These are phyloP conservation scores for Catharanthus roseus DNA, from an alignment of 257 asterid genomes.

Conservation along the genomic window DNA sequence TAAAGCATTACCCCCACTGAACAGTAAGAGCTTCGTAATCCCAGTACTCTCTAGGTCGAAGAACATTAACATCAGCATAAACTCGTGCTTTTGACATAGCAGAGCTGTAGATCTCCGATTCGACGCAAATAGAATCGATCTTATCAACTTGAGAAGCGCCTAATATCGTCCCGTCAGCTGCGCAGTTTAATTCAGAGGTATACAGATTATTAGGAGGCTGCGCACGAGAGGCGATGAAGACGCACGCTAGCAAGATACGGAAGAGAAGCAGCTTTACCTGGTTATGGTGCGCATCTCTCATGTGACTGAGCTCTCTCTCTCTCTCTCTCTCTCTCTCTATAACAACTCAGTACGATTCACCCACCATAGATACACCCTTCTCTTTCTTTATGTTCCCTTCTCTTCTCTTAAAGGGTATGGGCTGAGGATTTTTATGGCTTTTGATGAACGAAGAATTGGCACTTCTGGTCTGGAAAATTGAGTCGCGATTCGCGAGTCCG, in stretches of 20 bases:
- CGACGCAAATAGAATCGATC: constrained; percentile 16
- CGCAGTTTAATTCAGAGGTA: constrained; percentile 3
- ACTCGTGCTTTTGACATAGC: constrained; percentile 65
- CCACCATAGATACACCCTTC: neutral
- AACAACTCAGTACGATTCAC: neutral
- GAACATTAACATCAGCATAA: constrained; percentile 55
- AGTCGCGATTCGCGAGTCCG: neutral
- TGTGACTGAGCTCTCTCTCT: constrained; percentile 10
- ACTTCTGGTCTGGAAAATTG: neutral
- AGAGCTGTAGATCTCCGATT: constrained; percentile 41
- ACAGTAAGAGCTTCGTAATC: constrained; percentile 65
- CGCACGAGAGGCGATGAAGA: constrained; percentile 30
- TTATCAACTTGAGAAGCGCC: neutral
- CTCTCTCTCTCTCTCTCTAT: no score
- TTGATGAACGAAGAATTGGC: neutral
- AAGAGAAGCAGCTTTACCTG: constrained; percentile 6
- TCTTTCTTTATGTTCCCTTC: neutral
- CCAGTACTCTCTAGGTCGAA: constrained; percentile 64
- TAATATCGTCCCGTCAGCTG: constrained; percentile 10
- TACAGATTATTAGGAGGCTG: constrained; percentile 29
- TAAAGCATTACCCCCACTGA: constrained; percentile 59
- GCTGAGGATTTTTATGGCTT: neutral
- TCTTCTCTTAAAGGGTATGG: neutral
- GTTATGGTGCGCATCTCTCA: constrained; percentile 19
- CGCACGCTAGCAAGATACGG: constrained; percentile 37